Evolutionary conservation across 306 rosid genomes (phyloP), one percentile per base, ranked within the genome.

Genomic region (Quillaja saponaria): DNA sequence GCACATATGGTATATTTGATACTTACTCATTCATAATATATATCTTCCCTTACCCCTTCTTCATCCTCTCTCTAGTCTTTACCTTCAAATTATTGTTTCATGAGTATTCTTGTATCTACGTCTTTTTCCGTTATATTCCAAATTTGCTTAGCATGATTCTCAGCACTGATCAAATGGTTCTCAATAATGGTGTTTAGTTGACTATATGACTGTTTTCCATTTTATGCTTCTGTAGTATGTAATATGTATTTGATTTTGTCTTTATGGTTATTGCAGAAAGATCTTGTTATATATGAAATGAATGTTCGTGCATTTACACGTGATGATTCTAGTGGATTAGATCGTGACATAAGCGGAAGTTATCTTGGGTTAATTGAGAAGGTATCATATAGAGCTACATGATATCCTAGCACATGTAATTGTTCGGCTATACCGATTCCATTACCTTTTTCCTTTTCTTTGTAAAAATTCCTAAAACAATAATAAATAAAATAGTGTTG

Each of bases 271-370:
- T 67, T 75, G 82, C 90, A 89, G 99, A 92, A 89, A 59, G 89
- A 92, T 83, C 94, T 92, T 81, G 90, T 89, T 65, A 78, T 92
- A 55, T 92, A 92, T 48, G 99, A 92, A 82, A 92, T 92, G 99
- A 92, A 81, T 76, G 83, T 92, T 39, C 95, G 95, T 40, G 95
- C 91, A 64, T 89, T 84, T 82, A 92, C 99, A 46, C 76, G 48
- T 34, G 90, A 82, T 78, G 89, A 86, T 71, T 92, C 99, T 71
- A 92, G 96, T 76, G 84, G 78, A 61, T 50, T 92, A 75, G 84
- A 80, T 67, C 67, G 73, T 63, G 71, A 71, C 46, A 74, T 82
- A 62, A 82, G 85, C 55, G 99, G 99, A 11, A 92, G 94, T 83
- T 92, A 84, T 74, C 86, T 89, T 68, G 99, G 99, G 69, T 76